These are phyloP conservation scores for Fraxinus nigra DNA, from an alignment of 305 asterid genomes.

Conservation along the genomic window DNA sequence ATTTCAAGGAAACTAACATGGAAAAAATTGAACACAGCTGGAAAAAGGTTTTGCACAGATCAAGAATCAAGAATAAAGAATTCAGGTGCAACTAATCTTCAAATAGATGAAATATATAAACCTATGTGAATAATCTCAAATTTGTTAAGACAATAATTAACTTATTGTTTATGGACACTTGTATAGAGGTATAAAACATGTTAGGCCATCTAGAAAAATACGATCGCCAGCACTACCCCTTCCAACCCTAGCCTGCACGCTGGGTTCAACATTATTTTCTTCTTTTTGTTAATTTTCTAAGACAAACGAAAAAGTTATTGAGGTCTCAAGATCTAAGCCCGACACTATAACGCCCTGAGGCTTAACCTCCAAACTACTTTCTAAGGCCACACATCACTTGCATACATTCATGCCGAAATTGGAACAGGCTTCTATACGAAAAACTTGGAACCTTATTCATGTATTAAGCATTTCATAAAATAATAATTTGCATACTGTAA, in stretches of 20 bases:
- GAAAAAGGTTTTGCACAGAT: background rate
- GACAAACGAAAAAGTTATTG: background rate
- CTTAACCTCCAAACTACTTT: background rate
- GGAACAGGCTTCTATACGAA: background rate
- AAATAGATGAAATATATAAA: background rate
- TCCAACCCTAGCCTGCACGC: background rate
- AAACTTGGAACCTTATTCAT: no score
- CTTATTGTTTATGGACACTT: background rate
- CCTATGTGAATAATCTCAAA: no score
- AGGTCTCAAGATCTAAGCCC: background rate
- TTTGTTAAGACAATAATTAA: background rate
- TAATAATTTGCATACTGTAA: background rate
- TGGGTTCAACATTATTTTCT: background rate
- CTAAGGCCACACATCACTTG: background rate
- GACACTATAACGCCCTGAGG: background rate
- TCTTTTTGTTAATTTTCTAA: background rate
- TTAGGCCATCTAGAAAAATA: no score
- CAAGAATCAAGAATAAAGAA: background rate
- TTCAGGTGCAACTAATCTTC: background rate
- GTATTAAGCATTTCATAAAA: no score
- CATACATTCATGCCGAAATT: background rate
- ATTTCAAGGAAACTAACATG: background rate
- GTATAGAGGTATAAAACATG: background rate
- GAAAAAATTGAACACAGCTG: background rate
- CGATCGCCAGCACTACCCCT: background rate